Evolutionary conservation across 768 basidiomycete genomes (phyloP), one percentile per base, ranked within the genome.

Genomic region (Favolaschia claudopus): DNA sequence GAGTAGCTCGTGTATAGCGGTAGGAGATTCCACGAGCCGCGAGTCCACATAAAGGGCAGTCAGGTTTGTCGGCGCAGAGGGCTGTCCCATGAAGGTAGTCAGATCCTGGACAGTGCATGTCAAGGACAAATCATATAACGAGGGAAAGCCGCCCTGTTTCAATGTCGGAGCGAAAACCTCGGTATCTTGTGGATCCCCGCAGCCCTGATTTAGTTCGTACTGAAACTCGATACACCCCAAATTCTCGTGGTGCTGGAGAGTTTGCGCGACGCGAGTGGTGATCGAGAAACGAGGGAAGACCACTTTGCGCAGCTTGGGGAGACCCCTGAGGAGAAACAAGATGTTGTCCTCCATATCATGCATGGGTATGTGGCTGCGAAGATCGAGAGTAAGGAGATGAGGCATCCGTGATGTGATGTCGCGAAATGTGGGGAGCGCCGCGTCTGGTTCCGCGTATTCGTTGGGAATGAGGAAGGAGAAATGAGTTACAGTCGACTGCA

Each of bases 31-130:
- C n/a, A 78, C 64, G 4, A 74, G 63, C 20, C 79, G 74, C 2
- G 82, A 79, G 58, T 85, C 85, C 45, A 88, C 59, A 63, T 81
- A 85, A 7, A 89, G 71, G n/a, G 71, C 71, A 0, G 79, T 82
- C 31, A 89, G 67, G 39, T 81, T 81, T 6, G 67, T 63, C 0
- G 88, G 88, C 0, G 83, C 75, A 54, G 78, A 84, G 4, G 73
- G 60, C 2, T 69, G 66, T 31, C 71, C 67, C 50, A 89, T 68
- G 68, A 89, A 83, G 4, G 68, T 69, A 5, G 79, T 70, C 20
- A 82, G 71, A 49, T 86, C 78, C 6, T 72, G 70, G 24, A 86
- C 74, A n/a, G 70, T 64, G 12, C 75, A 76, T 17, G 82, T 82
- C 43, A 84, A 60, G 4, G 79, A 82, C 36, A 87, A 75, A 55